Base-by-base conservation (phyloP, 2,329 filamentous ascomycete species). In the Sclerotinia subarctica region DNA sequence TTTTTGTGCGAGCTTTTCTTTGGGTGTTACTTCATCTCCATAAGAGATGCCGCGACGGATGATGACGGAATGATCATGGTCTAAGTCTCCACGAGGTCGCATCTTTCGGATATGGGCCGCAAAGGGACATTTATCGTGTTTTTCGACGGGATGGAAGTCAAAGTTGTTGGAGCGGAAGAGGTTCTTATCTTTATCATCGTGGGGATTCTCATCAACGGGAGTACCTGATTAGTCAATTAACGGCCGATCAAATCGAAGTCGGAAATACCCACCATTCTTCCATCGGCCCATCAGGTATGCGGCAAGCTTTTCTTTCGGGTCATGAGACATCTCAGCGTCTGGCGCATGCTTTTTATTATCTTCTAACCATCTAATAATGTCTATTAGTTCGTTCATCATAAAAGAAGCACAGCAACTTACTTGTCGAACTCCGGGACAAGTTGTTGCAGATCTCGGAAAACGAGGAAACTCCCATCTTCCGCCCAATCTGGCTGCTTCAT, bases 41-140 rank as follows among this genome's bases (percentile, higher is more conserved):
- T 79, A 83, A 5, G 79, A 76, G 51, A 83, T 82, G 2, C 81
- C 80, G 7, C 81, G 80, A 38, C 82, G 81, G 10, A 82, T 69
- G 24, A 83, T 81, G 19, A 76, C 72, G 11, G 76, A 70, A 6
- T 70, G 65, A 47, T 74, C 71, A 0, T 77, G 68, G 66, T 82
- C 80, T 13, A 73, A 47, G 29, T 71, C 70, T 51, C 46, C 76
- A 24, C 81, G 76, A 0, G 82, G 82, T 53, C 81, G 81, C 52
- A 79, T 82, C 75, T 83, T 83, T 53, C 82, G 81, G 38, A 80
- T 79, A 63, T 83, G 82, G 1, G 82, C 80, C 0, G 80, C 81
- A 58, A 82, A 81, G 1, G 82, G 81, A 70, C 82, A 83, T 26
- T 77, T 75, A 1, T 77, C 74, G 56, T 80, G 77, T 13, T 79